Percentiles rank a stretch among this genome's conserved stretches.
Conservation (phyloP, 805 yeast species). For the Huiozyma naganishii region DNA sequence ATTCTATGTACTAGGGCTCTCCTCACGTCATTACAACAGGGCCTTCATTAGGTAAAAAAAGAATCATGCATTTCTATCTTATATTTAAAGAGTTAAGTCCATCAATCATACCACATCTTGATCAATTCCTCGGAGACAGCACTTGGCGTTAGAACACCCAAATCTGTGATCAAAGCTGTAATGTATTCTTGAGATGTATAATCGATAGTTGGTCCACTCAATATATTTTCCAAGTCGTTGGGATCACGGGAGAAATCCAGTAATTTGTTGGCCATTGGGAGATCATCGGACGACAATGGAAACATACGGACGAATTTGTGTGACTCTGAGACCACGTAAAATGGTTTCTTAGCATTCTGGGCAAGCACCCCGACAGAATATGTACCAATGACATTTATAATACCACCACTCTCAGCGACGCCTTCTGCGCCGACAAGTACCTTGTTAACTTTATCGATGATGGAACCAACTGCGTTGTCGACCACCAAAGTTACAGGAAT, state of each 20-base stretch:
- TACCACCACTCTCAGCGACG: slow-evolving; percentile 97
- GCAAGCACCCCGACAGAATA: slow-evolving; percentile 92
- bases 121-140: slow-evolving; percentile 98
- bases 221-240: slow-evolving; percentile 23
- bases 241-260: slow-evolving; percentile 33
- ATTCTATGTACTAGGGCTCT: background rate
- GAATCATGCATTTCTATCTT: background rate
- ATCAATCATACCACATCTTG: slow-evolving; percentile 91
- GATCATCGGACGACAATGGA: slow-evolving; percentile 86
- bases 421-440: slow-evolving; percentile 98
- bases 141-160: slow-evolving; percentile 93
- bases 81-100: background rate
- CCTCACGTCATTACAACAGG: too few species aligned
- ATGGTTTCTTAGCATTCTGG: slow-evolving; percentile 79
- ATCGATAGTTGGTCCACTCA: slow-evolving; percentile 56
- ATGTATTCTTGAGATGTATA: slow-evolving; percentile 94
- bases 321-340: slow-evolving; percentile 87
- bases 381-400: slow-evolving; percentile 89
- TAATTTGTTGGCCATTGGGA: slow-evolving; percentile 49
- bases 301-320: slow-evolving; percentile 95
- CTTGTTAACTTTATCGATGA: slow-evolving; percentile 83
- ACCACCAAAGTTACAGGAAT: slow-evolving; percentile 83
- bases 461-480: slow-evolving; percentile 89
- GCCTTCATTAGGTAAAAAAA: too few species aligned
- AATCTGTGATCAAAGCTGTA: slow-evolving; percentile 90